phyloP scores from a whole-genome alignment of 371 early-diverging fungal species.

The Thermomucor indicae-seudaticae region DNA sequence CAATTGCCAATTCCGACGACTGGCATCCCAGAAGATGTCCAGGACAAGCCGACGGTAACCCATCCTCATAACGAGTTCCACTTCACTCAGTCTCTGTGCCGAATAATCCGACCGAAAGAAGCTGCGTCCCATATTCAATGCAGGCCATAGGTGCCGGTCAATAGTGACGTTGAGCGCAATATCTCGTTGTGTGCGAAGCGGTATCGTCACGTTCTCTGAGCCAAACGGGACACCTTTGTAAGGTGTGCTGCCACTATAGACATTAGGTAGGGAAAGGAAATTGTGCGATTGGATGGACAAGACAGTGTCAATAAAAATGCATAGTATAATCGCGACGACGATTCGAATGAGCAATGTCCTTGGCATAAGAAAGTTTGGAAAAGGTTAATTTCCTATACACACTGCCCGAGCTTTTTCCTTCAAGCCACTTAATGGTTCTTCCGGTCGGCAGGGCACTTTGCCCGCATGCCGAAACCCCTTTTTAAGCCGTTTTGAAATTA shows the following conservation, averaged over 20 bases:
- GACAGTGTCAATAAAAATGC: no score
- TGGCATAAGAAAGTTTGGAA: no score
- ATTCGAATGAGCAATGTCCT: no score
- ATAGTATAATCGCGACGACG: no score
- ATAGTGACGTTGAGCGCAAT: constrained; percentile 35
- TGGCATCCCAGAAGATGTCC: constrained; percentile 36
- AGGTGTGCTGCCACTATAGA: constrained; percentile 21
- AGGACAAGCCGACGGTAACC: constrained; percentile 37
- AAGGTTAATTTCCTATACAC: no score
- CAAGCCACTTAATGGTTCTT: no score
- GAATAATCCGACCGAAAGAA: constrained; percentile 35
- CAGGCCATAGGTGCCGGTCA: constrained; percentile 38
- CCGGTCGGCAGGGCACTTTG: no score
- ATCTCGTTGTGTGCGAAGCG: constrained; percentile 37
- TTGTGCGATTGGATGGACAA: no score
- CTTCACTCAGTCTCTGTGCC: constrained; percentile 4
- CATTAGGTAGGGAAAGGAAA: constrained; percentile 4
- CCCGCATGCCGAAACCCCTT: no score
- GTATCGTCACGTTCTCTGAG: constrained; percentile 14
- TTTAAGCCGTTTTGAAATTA: no score
- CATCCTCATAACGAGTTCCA: constrained; percentile 15
- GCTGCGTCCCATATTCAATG: constrained; percentile 23
- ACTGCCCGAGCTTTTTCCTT: no score
- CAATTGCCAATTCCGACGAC: constrained; percentile 24
- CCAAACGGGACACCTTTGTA: constrained; percentile 18